Base-by-base conservation (phyloP, 805 yeast species). In the Isabelozyma rhagii region DNA sequence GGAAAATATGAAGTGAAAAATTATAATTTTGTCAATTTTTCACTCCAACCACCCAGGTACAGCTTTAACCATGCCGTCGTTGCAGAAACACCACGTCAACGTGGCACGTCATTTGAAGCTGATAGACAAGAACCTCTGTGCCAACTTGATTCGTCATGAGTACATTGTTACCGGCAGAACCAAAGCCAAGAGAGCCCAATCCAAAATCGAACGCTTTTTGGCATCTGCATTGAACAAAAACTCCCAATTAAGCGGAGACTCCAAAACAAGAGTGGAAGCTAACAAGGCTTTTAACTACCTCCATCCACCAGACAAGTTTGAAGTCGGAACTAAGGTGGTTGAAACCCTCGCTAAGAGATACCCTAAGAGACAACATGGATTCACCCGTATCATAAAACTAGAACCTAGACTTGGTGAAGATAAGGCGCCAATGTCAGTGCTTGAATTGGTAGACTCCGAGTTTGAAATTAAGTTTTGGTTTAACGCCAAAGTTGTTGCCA, bases 341-440 rank as follows among this genome's bases (percentile, higher is more conserved):
- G 78, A 76, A 14, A 89, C 81, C 41, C 73, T 92, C 40, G 80
- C 82, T 4, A 75, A 80, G 41, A 76, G 96, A 50, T 92, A 87
- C 62, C 60, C 72, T 4, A 60, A 68, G 21, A 80, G 97, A 69
- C 62, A 68, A 0, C 88, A 90, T 53, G 97, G 97, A 1, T 93
- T 85, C 71, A 90, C 97, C 3, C 81, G 98, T 57, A 81, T 93
- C 47, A 71, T 91, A 53, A 84, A 81, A 57, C 73, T 94, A 52
- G 98, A 94, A 67, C 90, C 92, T 14, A 78, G 98, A 56, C 67
- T 85, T 44, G 92, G 94, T 49, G 76, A 72, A 52, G 99, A 94
- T 65, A 87, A 84, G 53, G 96, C 97, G 0, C 92, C 92, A 31
- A 94, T 89, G 77, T 84, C 94, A 0, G 84, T 92, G 8, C 62